Conservation (phyloP, 495 filamentous ascomycete genomes). For the Cercophora sp. region DNA sequence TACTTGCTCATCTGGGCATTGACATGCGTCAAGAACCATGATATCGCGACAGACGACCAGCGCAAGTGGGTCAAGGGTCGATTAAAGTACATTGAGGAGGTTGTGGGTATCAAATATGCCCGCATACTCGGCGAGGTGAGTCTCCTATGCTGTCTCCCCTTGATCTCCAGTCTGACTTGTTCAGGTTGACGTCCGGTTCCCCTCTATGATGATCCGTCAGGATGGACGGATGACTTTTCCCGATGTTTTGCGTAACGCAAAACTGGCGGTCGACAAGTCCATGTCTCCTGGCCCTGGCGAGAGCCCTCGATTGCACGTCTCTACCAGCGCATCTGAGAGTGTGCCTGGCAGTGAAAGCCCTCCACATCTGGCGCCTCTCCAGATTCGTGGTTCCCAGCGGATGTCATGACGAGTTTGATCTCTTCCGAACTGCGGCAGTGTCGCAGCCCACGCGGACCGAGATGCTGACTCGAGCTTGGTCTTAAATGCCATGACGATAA, state of each 20-base stretch:
- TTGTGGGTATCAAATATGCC: conserved; percentile 44
- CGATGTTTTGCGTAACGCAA: conserved; percentile 11
- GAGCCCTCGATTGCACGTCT: too few relatives aligned
- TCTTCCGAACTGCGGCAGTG: too few relatives aligned
- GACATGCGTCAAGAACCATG: conserved; percentile 35
- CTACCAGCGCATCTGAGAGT: too few relatives aligned
- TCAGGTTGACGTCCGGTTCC: conserved; percentile 42
- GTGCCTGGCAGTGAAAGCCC: too few relatives aligned
- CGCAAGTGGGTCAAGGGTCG: conserved; percentile 40
- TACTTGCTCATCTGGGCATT: conserved; percentile 38
- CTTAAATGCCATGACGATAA: too few relatives aligned
- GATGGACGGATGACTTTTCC: conserved; percentile 26
- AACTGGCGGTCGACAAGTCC: too few relatives aligned
- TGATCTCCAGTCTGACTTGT: neutral
- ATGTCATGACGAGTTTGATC: too few relatives aligned
- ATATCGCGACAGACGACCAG: conserved; percentile 45
- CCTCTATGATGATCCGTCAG: conserved; percentile 45
- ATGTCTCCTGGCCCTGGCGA: too few relatives aligned
- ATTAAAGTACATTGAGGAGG: conserved; percentile 37
- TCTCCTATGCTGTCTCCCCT: neutral
- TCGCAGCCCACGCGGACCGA: too few relatives aligned
- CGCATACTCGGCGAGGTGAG: conserved; percentile 36
- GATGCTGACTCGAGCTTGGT: neutral
- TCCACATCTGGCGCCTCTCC: too few relatives aligned
- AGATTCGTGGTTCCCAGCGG: too few relatives aligned